Evolutionary conservation across 768 basidiomycete species (phyloP), one percentile per base, ranked within the genome.

Genomic region (Crassisporium funariophilum): DNA sequence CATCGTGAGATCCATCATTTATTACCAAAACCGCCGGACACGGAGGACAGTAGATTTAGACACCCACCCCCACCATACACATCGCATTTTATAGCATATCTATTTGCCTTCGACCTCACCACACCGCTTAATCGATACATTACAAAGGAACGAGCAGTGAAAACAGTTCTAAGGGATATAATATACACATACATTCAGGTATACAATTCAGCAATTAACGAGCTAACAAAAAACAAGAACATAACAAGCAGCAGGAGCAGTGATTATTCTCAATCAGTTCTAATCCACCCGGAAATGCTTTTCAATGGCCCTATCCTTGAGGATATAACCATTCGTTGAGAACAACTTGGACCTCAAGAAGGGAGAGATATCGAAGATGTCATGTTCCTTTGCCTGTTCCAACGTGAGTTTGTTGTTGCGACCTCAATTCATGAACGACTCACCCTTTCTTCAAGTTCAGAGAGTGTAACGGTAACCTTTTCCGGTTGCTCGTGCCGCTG

Each of bases 341-440:
- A 99, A 99, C 20, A 99, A 63, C 54, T 84, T 86, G 2, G 91
- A 94, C 24, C 73, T 78, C 59, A 97, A 66, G 82, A 98, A 99
- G 4, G 92, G 82, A 15, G 79, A 69, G 23, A 87, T 81, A 61
- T 98, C 95, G 61, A 86, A 98, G 40, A 98, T 98, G 54, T 99
- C 97, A 55, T 97, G 86, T 40, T 98, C 97, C 62, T 95, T 97
- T 7, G 94, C 91, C 93, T 95, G 55, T 9, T 29, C 4, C 38
- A 52, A 25, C 43, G 45, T 11, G 15, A 47, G 24, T 21, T 11
- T 35, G 17, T 38, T 12, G 10, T 19, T 20, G n/a, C n/a, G n/a
- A n/a, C n/a, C n/a, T 10, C 24, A 25, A 37, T 33, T 7, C 29
- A 9, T 35, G 21, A 27, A 23, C 13, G 13, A 72, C 86, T 59